Evolutionary conservation across 1,139 yeast genomes (phyloP), one percentile per base, ranked within the genome.

Genomic region (Blastobotrys persicus): DNA sequence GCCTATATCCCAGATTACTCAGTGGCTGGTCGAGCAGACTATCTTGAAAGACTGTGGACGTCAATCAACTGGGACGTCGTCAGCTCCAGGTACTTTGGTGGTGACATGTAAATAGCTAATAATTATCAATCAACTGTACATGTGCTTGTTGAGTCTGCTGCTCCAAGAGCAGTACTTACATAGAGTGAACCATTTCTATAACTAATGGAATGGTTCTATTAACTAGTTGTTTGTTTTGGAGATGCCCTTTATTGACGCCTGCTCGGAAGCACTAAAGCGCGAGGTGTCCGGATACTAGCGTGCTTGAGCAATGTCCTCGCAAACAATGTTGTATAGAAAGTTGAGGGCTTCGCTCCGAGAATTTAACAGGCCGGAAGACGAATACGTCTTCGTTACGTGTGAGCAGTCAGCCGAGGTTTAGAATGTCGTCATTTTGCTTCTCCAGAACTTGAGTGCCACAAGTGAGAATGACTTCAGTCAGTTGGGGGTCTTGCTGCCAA

Each of bases 21-120:
- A 28, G 77, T 88, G 47, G 76, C 72, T 46, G 95, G 95, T 39
- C 85, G 83, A 69, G 76, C 79, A 32, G 79, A 81, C 55, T 92
- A 86, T 66, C 76, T 92, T 61, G 80, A 79, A 54, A 83, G 81
- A 50, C 80, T 86, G 64, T 85, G 95, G 84, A 77, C 83, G 46
- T 77, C 88, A 59, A 78, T 91, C 59, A 81, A 92, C 69, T 92
- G 98, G 98, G 79, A 83, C 53, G 91, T 86, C 47, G 80, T 91
- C 31, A 66, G 59, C 51, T 49, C 58, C 11, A 51, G 62, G 31
- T 47, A 37, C 42, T 51, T 37, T 12, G 41, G 28, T 6, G 41
- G 41, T 23, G 41, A 37, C 19, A n/a, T 37, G 41, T 37, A 37
- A 37, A 37, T 37, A 37, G 23, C 19, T 16, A n/a, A n/a, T n/a